A percentile compares a stretch with the other conserved stretches of the same genome.
These are phyloP conservation scores for Salvia hispanica DNA, from an alignment of 257 asterid species.

Conservation along the genomic window DNA sequence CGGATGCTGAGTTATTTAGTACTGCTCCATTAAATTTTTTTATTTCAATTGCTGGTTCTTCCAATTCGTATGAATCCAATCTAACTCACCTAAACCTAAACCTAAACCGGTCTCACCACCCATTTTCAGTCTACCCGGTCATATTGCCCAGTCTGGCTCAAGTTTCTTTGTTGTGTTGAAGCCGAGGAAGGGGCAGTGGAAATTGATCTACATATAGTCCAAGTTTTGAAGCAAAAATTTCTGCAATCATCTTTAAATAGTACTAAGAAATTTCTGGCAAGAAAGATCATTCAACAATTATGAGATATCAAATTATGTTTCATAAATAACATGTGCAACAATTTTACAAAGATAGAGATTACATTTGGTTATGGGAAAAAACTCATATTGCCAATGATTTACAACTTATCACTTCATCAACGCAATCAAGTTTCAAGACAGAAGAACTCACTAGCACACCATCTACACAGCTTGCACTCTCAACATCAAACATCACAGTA, in stretches of 20 bases:
- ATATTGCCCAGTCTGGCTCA: too few relatives aligned
- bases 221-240: too few relatives aligned
- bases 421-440: constrained; percentile 39
- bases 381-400: constrained; percentile 55
- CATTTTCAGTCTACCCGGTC: neutral
- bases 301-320: neutral
- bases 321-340: neutral
- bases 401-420: constrained; percentile 62
- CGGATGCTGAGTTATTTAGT: too few relatives aligned
- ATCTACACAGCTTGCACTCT: constrained; percentile 39
- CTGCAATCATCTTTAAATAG: too few relatives aligned
- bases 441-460: constrained; percentile 56
- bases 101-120: neutral
- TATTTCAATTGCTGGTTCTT: too few relatives aligned
- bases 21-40: too few relatives aligned
- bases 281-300: too few relatives aligned
- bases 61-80: too few relatives aligned
- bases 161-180: neutral
- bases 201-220: too few relatives aligned
- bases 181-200: too few relatives aligned
- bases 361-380: constrained; percentile 4
- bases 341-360: neutral
- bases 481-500: constrained; percentile 58
- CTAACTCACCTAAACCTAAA: too few relatives aligned
- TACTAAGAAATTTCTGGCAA: too few relatives aligned